Conservation (phyloP, 495 filamentous ascomycete species). For the Aspergillus coremiiformis region DNA sequence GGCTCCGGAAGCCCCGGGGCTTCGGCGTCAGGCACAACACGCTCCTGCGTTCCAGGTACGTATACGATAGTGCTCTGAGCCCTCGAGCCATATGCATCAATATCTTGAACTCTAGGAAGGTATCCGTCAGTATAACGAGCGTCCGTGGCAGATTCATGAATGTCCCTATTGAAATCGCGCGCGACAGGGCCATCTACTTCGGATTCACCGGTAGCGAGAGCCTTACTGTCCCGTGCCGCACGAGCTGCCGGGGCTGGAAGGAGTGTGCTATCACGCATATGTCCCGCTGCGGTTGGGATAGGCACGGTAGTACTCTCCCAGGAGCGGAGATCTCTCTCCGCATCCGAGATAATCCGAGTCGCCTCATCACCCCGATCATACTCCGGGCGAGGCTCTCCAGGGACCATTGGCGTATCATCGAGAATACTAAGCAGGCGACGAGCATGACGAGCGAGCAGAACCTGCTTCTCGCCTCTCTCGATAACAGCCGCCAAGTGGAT, state of each 20-base stretch:
- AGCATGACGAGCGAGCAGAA: constrained; percentile 82
- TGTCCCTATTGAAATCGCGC: background rate
- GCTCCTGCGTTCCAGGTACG: background rate
- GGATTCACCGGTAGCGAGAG: background rate
- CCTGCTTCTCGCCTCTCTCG: constrained; percentile 94
- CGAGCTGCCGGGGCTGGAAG: constrained; percentile 8
- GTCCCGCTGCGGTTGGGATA: constrained; percentile 21
- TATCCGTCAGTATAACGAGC: background rate
- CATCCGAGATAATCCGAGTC: constrained; percentile 81
- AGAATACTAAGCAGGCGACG: constrained; percentile 76
- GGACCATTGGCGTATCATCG: constrained; percentile 87
- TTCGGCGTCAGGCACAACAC: background rate
- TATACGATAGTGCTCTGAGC: background rate
- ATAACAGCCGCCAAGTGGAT: constrained; percentile 79
- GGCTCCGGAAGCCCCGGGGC: background rate
- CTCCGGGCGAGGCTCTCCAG: constrained; percentile 63
- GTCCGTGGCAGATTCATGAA: background rate
- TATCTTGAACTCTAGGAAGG: background rate
- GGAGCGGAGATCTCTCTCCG: constrained; percentile 74
- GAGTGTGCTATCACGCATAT: constrained; percentile 5
- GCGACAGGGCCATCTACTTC: background rate
- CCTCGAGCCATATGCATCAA: background rate
- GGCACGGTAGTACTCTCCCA: constrained; percentile 61
- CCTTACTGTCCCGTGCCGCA: background rate
- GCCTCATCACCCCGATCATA: constrained; percentile 61